Percentiles rank a stretch among this genome's conserved stretches.
These are phyloP conservation scores for Apocynum venetum DNA, from an alignment of 257 asterid genomes.

Conservation along the genomic window DNA sequence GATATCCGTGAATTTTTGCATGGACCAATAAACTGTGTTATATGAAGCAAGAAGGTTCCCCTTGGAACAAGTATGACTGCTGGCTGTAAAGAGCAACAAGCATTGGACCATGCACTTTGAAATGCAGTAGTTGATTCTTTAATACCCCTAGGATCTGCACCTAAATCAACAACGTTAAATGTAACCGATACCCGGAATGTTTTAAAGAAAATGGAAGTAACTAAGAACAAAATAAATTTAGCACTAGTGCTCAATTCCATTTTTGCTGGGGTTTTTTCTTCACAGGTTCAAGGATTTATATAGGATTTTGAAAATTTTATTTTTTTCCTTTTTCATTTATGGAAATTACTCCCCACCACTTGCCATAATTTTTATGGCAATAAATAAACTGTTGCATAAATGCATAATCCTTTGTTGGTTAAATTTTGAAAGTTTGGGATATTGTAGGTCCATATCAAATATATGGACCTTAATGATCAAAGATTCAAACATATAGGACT, in stretches of 20 bases:
- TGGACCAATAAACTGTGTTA: background rate
- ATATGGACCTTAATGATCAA: too few species aligned
- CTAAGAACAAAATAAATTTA: background rate
- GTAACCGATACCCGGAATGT: background rate
- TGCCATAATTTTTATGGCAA: too few species aligned
- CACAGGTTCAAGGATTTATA: too few species aligned
- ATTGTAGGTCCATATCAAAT: too few species aligned
- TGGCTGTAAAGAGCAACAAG: background rate
- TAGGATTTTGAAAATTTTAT: too few species aligned
- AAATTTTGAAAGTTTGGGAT: too few species aligned
- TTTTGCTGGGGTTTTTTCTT: too few species aligned
- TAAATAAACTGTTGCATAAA: too few species aligned
- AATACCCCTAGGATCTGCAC: slow-evolving; percentile 1
- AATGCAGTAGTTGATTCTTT: background rate
- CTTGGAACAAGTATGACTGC: background rate
- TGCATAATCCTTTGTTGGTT: too few species aligned
- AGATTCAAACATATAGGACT: too few species aligned
- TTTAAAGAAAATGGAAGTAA: background rate
- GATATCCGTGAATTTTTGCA: background rate
- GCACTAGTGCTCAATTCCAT: background rate
- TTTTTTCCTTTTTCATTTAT: too few species aligned
- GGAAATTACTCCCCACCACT: too few species aligned
- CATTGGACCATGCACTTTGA: background rate
- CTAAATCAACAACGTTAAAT: slow-evolving; percentile 1
- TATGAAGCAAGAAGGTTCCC: background rate